Percentiles rank a stretch among this genome's conserved stretches.
phyloP scores from a whole-genome alignment of 2,329 filamentous ascomycete species.

The Aureobasidium sp. region DNA sequence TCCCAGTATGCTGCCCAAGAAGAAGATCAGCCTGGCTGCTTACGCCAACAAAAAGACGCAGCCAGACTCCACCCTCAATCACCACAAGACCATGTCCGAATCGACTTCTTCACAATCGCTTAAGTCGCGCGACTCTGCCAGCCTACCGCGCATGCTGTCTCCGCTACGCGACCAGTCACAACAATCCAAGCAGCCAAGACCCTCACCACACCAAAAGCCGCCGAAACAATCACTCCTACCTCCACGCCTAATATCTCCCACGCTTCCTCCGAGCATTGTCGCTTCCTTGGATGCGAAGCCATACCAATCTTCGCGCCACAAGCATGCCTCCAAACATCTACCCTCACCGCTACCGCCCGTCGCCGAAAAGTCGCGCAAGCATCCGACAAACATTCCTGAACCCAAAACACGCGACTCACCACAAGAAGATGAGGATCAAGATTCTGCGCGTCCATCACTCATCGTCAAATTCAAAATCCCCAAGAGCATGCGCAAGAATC shows the following conservation, averaged over 20 bases:
- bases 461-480: constrained; percentile 14
- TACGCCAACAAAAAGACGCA: constrained; percentile 51
- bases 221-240: constrained; percentile 25
- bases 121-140: constrained; percentile 5
- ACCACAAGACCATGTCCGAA: not conserved
- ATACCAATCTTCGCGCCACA: not conserved
- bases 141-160: constrained; percentile 14
- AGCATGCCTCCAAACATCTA: not conserved
- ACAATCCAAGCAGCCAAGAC: constrained; percentile 5
- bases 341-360: not conserved
- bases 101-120: not conserved
- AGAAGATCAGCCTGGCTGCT: constrained; percentile 54
- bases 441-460: not conserved
- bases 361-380: constrained; percentile 5
- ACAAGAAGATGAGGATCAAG: not conserved
- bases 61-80: constrained; percentile 39
- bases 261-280: constrained; percentile 48
- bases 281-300: constrained; percentile 34
- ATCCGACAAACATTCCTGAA: not conserved
- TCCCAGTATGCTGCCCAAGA: constrained; percentile 41
- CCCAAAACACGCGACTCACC: constrained; percentile 6
- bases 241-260: constrained; percentile 46
- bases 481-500: constrained; percentile 13
- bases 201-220: not conserved
- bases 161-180: constrained; percentile 8